Conservation (phyloP, 805 yeast species). For the Starmerella sp. region DNA sequence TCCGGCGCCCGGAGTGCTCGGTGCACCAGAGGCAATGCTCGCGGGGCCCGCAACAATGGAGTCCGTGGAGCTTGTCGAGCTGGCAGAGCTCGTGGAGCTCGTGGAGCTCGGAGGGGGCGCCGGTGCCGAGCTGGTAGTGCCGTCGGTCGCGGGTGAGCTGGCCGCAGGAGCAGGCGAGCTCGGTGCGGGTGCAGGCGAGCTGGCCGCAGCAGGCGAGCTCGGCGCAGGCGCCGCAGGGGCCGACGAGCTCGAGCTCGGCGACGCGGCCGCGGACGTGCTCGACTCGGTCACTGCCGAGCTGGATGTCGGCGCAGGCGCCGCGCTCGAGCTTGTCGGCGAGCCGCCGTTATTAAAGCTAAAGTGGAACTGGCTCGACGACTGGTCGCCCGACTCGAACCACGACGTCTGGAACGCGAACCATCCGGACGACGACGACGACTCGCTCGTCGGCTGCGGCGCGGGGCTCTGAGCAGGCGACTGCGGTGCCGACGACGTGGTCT, state of each 20-base stretch:
- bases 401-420: constrained; percentile 3
- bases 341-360: background rate
- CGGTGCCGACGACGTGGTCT: background rate
- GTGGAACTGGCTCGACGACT: background rate
- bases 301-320: background rate
- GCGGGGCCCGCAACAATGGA: too few relatives aligned
- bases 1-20: too few relatives aligned
- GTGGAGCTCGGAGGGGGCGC: background rate
- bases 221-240: background rate
- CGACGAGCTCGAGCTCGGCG: background rate
- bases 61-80: background rate
- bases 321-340: background rate
- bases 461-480: background rate
- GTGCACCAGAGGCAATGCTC: too few relatives aligned
- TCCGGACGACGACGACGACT: background rate
- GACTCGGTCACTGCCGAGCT: background rate
- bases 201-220: background rate
- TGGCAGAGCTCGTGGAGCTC: background rate
- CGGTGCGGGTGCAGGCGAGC: background rate
- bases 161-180: background rate
- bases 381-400: background rate
- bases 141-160: background rate
- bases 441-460: background rate
- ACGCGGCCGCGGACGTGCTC: too few relatives aligned
- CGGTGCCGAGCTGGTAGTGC: background rate